A percentile compares a stretch with the other conserved stretches of the same genome.
These are phyloP conservation scores for Spizellomyces punctatus DNA, from an alignment of 192 early-diverging fungal genomes.

Conservation along the genomic window DNA sequence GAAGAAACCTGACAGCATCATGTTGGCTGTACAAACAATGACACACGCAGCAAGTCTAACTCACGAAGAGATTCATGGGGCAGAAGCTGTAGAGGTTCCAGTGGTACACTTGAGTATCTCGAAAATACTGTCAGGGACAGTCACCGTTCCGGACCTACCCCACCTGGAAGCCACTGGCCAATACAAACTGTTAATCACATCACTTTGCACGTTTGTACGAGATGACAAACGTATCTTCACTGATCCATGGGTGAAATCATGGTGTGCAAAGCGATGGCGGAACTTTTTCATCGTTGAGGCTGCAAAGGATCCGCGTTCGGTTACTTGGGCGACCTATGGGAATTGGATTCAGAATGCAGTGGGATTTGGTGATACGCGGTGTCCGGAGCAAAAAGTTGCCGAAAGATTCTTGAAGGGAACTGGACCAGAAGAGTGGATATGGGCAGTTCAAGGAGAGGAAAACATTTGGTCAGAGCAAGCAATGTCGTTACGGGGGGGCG, in stretches of 20 bases:
- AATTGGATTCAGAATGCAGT: background rate
- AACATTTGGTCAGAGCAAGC: background rate
- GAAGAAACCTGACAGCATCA: too few relatives aligned
- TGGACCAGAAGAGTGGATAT: constrained; percentile 11
- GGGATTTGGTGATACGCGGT: constrained; percentile 5
- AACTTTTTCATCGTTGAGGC: constrained; percentile 4
- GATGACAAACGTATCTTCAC: constrained; percentile 1
- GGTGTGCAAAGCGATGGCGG: constrained; percentile 4
- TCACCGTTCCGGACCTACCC: background rate
- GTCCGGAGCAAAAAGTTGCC: constrained; percentile 1
- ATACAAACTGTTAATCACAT: background rate
- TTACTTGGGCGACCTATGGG: background rate
- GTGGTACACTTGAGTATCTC: too few relatives aligned
- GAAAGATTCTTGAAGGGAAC: constrained; percentile 5
- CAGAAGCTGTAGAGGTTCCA: too few relatives aligned
- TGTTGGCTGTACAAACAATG: too few relatives aligned
- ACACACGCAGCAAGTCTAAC: too few relatives aligned
- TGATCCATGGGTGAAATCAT: constrained; percentile 4
- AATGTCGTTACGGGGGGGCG: background rate
- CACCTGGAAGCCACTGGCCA: background rate
- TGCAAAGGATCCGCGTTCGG: background rate
- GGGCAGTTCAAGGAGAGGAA: background rate
- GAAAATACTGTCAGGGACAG: too few relatives aligned
- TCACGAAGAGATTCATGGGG: too few relatives aligned
- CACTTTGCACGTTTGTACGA: background rate